phyloP scores from a whole-genome alignment of 1,139 yeast species.

The Nadsonia starkeyi-henricii region DNA sequence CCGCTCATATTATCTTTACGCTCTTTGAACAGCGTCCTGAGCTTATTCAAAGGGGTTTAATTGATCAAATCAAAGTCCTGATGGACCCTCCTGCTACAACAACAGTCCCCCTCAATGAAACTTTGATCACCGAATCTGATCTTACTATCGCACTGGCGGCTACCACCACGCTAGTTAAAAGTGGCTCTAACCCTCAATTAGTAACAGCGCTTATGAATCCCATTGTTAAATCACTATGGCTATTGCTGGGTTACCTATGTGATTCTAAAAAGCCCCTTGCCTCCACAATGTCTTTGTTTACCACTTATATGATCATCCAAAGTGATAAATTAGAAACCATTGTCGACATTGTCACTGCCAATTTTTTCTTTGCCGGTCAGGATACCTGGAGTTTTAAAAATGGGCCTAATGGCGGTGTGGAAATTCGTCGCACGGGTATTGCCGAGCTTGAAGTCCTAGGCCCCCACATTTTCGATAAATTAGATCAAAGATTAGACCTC shows the following conservation, averaged over 20 bases:
- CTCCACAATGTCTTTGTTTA: background rate
- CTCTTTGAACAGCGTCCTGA: background rate
- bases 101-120: background rate
- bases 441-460: background rate
- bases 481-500: slow-evolving; percentile 39
- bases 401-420: slow-evolving; percentile 44
- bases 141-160: background rate
- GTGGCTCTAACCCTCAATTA: background rate
- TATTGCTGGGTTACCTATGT: background rate
- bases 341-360: background rate
- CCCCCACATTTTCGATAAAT: slow-evolving; percentile 23
- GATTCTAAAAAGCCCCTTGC: background rate
- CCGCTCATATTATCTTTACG: background rate
- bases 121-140: background rate
- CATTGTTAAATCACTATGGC: background rate
- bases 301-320: background rate
- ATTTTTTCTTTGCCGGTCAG: background rate
- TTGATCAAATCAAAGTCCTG: background rate
- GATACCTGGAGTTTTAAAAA: slow-evolving; percentile 21
- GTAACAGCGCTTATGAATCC: background rate
- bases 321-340: background rate
- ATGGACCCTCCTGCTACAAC: background rate
- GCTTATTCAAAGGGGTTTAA: background rate
- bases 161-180: background rate
- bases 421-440: slow-evolving; percentile 24